Evolutionary conservation across 2,329 filamentous ascomycete genomes (phyloP).

Genomic region (Colletotrichum echinochloae): DNA sequence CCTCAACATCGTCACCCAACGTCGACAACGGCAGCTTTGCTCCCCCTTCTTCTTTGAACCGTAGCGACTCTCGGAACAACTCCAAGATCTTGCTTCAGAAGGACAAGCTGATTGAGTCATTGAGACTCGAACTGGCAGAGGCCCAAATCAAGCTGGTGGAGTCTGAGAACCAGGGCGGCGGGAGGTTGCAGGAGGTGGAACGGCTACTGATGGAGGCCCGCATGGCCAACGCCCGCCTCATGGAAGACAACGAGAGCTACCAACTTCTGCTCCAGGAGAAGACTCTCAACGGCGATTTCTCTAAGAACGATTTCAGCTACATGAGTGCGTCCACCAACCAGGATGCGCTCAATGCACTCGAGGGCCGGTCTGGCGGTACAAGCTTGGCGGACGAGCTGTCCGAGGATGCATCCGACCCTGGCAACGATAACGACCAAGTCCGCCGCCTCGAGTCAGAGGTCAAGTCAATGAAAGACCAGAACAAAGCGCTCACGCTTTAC

Average conservation of each 20-base stretch:
- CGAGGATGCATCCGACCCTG: slow-evolving; percentile 67
- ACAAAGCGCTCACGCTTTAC: slow-evolving; percentile 96
- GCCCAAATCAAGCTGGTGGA: slow-evolving; percentile 96
- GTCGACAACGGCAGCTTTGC: slow-evolving; percentile 85
- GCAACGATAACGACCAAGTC: slow-evolving; percentile 69
- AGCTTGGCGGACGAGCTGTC: slow-evolving; percentile 91
- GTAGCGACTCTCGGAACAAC: slow-evolving; percentile 89
- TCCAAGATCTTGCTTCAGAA: slow-evolving; percentile 94
- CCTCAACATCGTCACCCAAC: slow-evolving; percentile 67
- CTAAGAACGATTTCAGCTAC: slow-evolving; percentile 83
- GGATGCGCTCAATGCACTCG: slow-evolving; percentile 73
- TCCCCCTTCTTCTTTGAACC: slow-evolving; percentile 83
- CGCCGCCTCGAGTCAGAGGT: slow-evolving; percentile 83
- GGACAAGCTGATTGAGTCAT: slow-evolving; percentile 93
- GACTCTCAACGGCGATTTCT: slow-evolving; percentile 94
- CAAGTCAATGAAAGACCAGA: slow-evolving; percentile 87
- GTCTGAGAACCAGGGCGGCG: slow-evolving; percentile 91
- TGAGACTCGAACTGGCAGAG: slow-evolving; percentile 92
- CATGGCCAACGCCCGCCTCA: slow-evolving; percentile 93
- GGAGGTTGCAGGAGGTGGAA: slow-evolving; percentile 89
- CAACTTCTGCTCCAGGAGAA: slow-evolving; percentile 94
- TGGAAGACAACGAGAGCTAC: slow-evolving; percentile 99
- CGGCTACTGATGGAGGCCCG: slow-evolving; percentile 89
- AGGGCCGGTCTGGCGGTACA: slow-evolving; percentile 63
- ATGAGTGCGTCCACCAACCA: slow-evolving; percentile 69